Percentiles rank a stretch among this genome's conserved stretches.
These are phyloP conservation scores for Datisca glomerata DNA, from an alignment of 306 rosid genomes.

Conservation along the genomic window DNA sequence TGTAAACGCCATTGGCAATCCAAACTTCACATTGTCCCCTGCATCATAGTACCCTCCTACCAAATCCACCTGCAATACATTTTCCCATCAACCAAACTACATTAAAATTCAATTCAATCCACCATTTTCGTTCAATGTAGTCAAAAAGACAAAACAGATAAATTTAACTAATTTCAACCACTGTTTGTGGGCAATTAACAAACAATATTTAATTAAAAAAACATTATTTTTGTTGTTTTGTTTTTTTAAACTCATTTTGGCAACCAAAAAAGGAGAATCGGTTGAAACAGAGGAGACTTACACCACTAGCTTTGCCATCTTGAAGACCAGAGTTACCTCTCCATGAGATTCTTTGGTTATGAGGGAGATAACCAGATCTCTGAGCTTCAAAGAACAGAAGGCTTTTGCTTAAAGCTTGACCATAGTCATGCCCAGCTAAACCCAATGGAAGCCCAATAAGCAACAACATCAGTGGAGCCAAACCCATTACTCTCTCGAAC, in stretches of 20 bases:
- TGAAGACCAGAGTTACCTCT: conserved; percentile 76
- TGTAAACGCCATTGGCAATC: conserved; percentile 94
- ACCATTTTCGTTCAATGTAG: no score
- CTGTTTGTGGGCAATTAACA: no score
- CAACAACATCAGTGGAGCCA: conserved; percentile 27
- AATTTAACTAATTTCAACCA: no score
- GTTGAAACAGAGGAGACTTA: conserved; percentile 10
- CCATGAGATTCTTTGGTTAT: conserved; percentile 75
- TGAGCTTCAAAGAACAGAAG: conserved; percentile 96
- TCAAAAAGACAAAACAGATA: background rate
- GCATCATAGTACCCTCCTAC: conserved; percentile 97
- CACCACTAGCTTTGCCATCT: conserved; percentile 94
- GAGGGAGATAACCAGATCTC: conserved; percentile 91
- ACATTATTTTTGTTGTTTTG: no score
- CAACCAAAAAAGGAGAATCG: no score
- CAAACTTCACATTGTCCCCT: conserved; percentile 98
- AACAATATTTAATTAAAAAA: no score
- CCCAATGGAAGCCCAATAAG: conserved; percentile 24
- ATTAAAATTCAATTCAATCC: no score
- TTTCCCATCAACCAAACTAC: no score
- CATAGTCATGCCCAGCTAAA: conserved; percentile 68
- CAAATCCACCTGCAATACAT: conserved; percentile 60
- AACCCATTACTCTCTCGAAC: conserved; percentile 19
- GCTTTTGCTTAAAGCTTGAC: conserved; percentile 88
- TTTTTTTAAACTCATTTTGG: no score